A percentile compares a stretch with the other conserved stretches of the same genome.
Evolutionary conservation across 1,139 yeast genomes (phyloP).

Genomic region (Schizosaccharomyces versatilis): DNA sequence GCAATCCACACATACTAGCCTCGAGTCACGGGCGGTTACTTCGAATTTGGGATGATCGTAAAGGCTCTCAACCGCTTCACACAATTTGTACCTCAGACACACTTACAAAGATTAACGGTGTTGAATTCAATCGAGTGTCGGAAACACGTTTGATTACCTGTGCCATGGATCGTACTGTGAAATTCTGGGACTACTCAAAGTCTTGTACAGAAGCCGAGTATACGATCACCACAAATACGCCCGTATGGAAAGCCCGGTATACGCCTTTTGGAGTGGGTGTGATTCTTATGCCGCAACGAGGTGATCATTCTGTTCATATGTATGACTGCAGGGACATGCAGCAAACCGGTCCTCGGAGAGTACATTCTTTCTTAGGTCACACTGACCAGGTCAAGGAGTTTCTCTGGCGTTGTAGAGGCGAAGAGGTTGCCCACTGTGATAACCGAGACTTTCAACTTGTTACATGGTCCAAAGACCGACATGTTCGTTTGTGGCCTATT

Average conservation of each 20-base stretch:
- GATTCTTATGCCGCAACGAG: conserved; percentile 74
- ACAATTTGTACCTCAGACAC: conserved; percentile 43
- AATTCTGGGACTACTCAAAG: conserved; percentile 51
- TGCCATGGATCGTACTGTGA: conserved; percentile 70
- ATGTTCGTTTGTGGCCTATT: conserved; percentile 63
- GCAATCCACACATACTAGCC: conserved; percentile 55
- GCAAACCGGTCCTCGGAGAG: conserved; percentile 25
- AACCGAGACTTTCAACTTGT: conserved; percentile 74
- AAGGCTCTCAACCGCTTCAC: conserved; percentile 54
- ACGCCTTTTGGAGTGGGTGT: conserved; percentile 84
- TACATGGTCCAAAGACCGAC: conserved; percentile 84
- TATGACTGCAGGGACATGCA: conserved; percentile 17
- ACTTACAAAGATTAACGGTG: conserved; percentile 58
- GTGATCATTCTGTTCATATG: conserved; percentile 55
- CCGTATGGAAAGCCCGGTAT: conserved; percentile 70
- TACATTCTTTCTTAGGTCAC: conserved; percentile 55
- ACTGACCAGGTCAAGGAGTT: conserved; percentile 68
- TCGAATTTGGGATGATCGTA: conserved; percentile 70
- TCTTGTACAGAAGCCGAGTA: conserved; percentile 28
- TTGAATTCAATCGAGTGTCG: conserved; percentile 50
- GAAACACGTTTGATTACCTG: conserved; percentile 48
- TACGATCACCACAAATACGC: conserved; percentile 51
- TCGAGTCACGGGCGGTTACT: conserved; percentile 66
- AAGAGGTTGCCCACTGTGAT: conserved; percentile 23
- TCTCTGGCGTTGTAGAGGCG: conserved; percentile 52